Conservation (phyloP, 2,329 filamentous ascomycete species). For the Lecanicillium sp. region DNA sequence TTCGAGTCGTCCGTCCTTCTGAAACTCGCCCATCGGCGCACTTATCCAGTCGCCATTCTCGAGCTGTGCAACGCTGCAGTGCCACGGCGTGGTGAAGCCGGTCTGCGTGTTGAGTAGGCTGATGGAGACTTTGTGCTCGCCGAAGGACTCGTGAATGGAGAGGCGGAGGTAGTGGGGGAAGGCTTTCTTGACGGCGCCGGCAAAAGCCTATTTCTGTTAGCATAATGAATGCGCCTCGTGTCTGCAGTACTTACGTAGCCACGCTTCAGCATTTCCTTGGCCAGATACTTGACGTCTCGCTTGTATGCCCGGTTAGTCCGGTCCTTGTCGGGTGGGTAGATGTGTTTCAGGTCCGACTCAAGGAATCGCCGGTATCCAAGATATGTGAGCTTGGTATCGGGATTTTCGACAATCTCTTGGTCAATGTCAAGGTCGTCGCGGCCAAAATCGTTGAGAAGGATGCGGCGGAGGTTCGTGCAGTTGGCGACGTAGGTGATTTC, state of each 20-base stretch:
- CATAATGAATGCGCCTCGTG: neutral
- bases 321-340: conserved; percentile 20
- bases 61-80: conserved; percentile 22
- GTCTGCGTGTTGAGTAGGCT: conserved; percentile 25
- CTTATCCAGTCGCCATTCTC: conserved; percentile 22
- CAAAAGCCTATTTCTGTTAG: conserved; percentile 22
- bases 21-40: conserved; percentile 23
- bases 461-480: conserved; percentile 24
- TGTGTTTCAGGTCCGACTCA: conserved; percentile 25
- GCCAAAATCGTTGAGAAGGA: conserved; percentile 22
- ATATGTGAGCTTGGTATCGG: conserved; percentile 25
- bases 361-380: conserved; percentile 25
- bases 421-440: conserved; percentile 23
- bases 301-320: conserved; percentile 21
- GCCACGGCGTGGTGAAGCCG: conserved; percentile 28
- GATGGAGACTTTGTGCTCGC: conserved; percentile 24
- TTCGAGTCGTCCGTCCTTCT: conserved; percentile 19
- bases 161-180: conserved; percentile 25
- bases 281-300: conserved; percentile 23
- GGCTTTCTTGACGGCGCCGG: conserved; percentile 20
- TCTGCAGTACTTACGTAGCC: conserved; percentile 21
- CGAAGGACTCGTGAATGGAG: conserved; percentile 26
- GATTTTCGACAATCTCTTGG: conserved; percentile 23
- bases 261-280: conserved; percentile 27
- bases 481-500: conserved; percentile 35